A percentile compares a stretch with the other conserved stretches of the same genome.
These are phyloP conservation scores for Fusarium caatingaense DNA, from an alignment of 2,329 filamentous ascomycete species.

Conservation along the genomic window DNA sequence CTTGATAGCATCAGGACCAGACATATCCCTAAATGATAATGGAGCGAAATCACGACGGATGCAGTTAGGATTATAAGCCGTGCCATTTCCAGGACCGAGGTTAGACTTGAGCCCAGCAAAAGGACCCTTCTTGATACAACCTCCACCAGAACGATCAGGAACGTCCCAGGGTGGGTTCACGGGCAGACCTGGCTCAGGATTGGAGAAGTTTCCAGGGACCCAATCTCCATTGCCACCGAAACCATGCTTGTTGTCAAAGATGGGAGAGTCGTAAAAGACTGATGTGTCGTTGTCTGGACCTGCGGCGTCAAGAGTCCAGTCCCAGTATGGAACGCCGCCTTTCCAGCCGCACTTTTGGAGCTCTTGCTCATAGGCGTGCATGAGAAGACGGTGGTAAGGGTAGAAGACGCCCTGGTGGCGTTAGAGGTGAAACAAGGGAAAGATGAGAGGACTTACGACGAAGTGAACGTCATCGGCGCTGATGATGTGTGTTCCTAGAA, in stretches of 20 bases:
- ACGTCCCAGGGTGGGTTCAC: conserved; percentile 34
- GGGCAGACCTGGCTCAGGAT: conserved; percentile 21
- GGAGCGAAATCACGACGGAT: conserved; percentile 30
- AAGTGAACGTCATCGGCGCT: conserved; percentile 30
- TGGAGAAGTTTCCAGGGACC: conserved; percentile 29
- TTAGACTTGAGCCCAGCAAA: conserved; percentile 37
- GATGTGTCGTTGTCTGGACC: conserved; percentile 29
- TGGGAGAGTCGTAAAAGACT: conserved; percentile 38
- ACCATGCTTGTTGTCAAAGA: conserved; percentile 48
- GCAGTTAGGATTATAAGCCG: conserved; percentile 16
- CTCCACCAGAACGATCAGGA: conserved; percentile 34
- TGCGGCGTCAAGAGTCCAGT: conserved; percentile 34
- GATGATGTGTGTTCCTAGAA: conserved; percentile 33
- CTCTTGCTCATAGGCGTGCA: conserved; percentile 41
- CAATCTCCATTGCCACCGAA: conserved; percentile 33
- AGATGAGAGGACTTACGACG: neutral
- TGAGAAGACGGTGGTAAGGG: conserved; percentile 28
- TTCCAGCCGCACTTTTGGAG: conserved; percentile 41
- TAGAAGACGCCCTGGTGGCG: conserved; percentile 21
- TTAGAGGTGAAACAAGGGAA: neutral
- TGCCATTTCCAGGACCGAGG: conserved; percentile 19
- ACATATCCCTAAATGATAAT: conserved; percentile 24
- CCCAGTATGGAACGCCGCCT: conserved; percentile 43
- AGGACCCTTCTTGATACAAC: conserved; percentile 42
- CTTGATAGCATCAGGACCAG: conserved; percentile 25